Conservation (phyloP, 169 alveolate species). For the Sarcocystis neurona region DNA sequence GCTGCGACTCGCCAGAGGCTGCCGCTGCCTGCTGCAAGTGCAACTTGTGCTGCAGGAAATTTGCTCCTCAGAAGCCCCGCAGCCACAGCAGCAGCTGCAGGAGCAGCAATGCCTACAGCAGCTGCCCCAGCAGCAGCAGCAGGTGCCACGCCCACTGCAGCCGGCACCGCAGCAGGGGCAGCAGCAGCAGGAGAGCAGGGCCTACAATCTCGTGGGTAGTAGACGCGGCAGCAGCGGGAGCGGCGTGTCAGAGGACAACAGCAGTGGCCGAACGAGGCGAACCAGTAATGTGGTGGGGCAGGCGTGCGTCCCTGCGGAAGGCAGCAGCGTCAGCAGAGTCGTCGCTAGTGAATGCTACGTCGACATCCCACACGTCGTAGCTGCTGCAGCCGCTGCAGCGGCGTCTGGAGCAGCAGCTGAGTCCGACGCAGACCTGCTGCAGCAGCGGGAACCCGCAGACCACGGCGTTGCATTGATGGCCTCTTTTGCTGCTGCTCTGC, state of each 20-base stretch:
- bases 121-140: background rate
- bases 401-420: background rate
- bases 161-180: slow-evolving; percentile 15
- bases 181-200: background rate
- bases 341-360: too few species aligned
- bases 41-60: slow-evolving; percentile 50
- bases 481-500: slow-evolving; percentile 15
- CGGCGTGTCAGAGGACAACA: too few species aligned
- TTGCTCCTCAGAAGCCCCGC: slow-evolving; percentile 8
- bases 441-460: background rate
- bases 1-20: slow-evolving; percentile 48
- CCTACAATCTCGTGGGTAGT: too few species aligned
- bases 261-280: too few species aligned
- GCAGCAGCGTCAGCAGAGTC: too few species aligned
- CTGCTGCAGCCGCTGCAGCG: background rate
- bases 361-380: too few species aligned
- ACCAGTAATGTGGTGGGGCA: too few species aligned
- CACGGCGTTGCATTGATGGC: background rate
- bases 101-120: slow-evolving; percentile 11
- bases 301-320: too few species aligned
- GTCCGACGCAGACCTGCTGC: background rate
- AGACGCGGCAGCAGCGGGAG: too few species aligned
- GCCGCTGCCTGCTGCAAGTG: slow-evolving; percentile 39
- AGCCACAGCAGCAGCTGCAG: slow-evolving; percentile 34
- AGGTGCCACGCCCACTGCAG: background rate